These are phyloP conservation scores for Drechslera avenae DNA, from an alignment of 2,329 filamentous ascomycete species.

Conservation along the genomic window DNA sequence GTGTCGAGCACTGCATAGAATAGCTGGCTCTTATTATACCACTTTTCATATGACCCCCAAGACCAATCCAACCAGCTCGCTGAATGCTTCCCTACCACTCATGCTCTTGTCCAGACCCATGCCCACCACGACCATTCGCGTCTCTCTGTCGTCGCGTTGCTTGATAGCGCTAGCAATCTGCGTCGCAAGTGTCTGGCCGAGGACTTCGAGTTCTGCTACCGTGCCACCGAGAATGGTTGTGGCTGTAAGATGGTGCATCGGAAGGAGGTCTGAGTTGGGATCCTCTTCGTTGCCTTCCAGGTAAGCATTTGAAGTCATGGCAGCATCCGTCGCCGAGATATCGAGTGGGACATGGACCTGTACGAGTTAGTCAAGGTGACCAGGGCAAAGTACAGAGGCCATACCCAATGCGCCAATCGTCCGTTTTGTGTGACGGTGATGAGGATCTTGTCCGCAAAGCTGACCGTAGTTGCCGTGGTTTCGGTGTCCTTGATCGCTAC, in stretches of 20 bases:
- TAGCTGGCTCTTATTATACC: background rate
- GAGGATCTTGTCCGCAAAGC: constrained; percentile 88
- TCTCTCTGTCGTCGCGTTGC: constrained; percentile 69
- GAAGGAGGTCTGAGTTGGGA: constrained; percentile 61
- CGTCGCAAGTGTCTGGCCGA: constrained; percentile 86
- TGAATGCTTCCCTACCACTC: constrained; percentile 55
- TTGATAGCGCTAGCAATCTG: constrained; percentile 84
- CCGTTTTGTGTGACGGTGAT: constrained; percentile 88
- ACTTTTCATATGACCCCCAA: constrained; percentile 42
- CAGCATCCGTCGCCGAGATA: constrained; percentile 69
- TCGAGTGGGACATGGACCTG: constrained; percentile 80
- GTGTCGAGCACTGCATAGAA: constrained; percentile 3
- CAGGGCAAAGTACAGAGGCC: constrained; percentile 14
- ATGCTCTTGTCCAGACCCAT: constrained; percentile 60
- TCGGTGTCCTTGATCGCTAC: constrained; percentile 68
- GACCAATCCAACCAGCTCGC: constrained; percentile 51
- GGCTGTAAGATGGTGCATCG: constrained; percentile 80
- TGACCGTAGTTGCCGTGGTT: constrained; percentile 74
- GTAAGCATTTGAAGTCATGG: constrained; percentile 53
- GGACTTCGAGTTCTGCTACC: constrained; percentile 74
- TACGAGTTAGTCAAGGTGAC: background rate
- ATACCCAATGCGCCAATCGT: constrained; percentile 88
- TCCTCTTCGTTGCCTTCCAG: constrained; percentile 54
- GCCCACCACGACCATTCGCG: constrained; percentile 63
- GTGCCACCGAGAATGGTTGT: constrained; percentile 87